A percentile compares a stretch with the other conserved stretches of the same genome.
These are phyloP conservation scores for Solanum medicagineum DNA, from an alignment of 257 asterid species.

Conservation along the genomic window DNA sequence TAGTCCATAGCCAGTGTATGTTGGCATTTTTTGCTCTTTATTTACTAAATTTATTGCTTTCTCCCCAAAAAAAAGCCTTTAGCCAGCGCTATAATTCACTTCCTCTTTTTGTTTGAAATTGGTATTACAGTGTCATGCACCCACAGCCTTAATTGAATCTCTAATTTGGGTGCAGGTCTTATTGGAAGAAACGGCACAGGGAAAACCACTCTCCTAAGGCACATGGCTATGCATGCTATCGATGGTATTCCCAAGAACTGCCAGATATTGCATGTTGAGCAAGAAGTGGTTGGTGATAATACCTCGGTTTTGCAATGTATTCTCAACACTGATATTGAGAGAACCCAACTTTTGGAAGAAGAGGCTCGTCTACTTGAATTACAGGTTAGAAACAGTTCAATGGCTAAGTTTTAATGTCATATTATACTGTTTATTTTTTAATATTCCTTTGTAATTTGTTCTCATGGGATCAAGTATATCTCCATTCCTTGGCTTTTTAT, in stretches of 20 bases:
- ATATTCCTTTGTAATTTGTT: constrained; percentile 4
- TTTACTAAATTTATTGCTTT: neutral
- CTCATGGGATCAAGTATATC: neutral
- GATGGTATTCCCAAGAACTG: constrained; percentile 94
- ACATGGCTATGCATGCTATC: constrained; percentile 98
- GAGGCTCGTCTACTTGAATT: constrained; percentile 60
- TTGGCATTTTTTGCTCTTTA: neutral
- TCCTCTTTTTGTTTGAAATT: neutral
- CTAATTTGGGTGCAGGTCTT: constrained; percentile 49
- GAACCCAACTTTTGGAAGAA: constrained; percentile 77
- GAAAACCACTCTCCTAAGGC: constrained; percentile 89
- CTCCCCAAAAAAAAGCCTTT: neutral
- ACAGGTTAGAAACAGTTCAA: constrained; percentile 49
- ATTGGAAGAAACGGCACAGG: constrained; percentile 99
- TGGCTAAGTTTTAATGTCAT: neutral
- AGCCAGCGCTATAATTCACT: neutral
- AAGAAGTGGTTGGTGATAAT: constrained; percentile 91
- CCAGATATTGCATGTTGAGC: constrained; percentile 96
- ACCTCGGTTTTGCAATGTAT: constrained; percentile 84
- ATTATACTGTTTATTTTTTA: neutral
- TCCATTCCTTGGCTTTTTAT: neutral
- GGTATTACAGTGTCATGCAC: neutral
- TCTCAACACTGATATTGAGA: constrained; percentile 76
- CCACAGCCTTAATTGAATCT: neutral
- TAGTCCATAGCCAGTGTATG: neutral